Conservation (phyloP, 768 basidiomycete species). For the Zangia roseola region DNA sequence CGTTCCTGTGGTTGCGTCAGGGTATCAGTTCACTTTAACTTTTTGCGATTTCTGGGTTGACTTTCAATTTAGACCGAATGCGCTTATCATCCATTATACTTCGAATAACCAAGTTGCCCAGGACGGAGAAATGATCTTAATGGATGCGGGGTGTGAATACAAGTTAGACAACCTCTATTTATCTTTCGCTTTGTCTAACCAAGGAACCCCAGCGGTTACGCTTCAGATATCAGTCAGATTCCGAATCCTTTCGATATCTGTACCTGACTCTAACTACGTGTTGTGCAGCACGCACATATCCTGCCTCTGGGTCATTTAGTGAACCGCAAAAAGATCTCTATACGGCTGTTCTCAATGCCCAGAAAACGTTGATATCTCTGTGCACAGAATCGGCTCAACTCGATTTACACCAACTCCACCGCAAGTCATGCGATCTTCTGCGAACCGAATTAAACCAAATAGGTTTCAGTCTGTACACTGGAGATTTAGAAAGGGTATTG, state of each 20-base stretch:
- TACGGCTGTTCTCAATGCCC: constrained; percentile 66
- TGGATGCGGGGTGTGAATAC: constrained; percentile 93
- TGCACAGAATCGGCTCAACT: constrained; percentile 58
- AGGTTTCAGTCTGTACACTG: constrained; percentile 39
- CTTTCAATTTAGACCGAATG: constrained; percentile 60
- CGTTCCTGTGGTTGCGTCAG: constrained; percentile 95
- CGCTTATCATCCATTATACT: constrained; percentile 92
- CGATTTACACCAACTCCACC: constrained; percentile 76
- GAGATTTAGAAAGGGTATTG: constrained; percentile 65
- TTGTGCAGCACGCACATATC: constrained; percentile 77
- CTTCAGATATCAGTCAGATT: constrained; percentile 84
- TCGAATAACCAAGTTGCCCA: constrained; percentile 79
- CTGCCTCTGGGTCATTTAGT: constrained; percentile 79
- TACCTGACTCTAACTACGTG: constrained; percentile 4
- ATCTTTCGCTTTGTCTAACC: constrained; percentile 1
- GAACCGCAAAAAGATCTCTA: constrained; percentile 84
- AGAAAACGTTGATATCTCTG: constrained; percentile 61
- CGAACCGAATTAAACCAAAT: constrained; percentile 72
- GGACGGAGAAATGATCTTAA: constrained; percentile 72
- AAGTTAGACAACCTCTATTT: constrained; percentile 49
- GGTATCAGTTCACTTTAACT: constrained; percentile 43
- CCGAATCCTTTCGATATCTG: not conserved
- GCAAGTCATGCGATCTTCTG: constrained; percentile 63
- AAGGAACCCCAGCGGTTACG: constrained; percentile 65
- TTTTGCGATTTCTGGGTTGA: constrained; percentile 1